Percentiles rank a stretch among this genome's conserved stretches.
Conservation (phyloP, 1,284 basidiomycete species). For the Microbotryum lychnidis-dioicae region DNA sequence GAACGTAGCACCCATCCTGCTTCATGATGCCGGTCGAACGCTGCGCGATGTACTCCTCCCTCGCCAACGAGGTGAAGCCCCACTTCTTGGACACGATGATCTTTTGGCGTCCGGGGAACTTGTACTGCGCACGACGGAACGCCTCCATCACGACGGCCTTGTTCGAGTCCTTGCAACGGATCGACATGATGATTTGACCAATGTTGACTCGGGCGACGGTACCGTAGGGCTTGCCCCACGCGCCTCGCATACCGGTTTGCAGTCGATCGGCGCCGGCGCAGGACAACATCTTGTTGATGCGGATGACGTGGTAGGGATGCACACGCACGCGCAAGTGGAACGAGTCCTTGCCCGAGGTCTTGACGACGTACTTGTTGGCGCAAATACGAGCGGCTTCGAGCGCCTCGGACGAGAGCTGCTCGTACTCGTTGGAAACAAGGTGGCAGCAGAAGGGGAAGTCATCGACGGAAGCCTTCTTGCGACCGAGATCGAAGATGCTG, state of each 20-base stretch:
- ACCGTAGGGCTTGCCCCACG: conserved; percentile 96
- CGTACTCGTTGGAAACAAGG: conserved; percentile 96
- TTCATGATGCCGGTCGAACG: conserved; percentile 18
- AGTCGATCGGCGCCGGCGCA: conserved; percentile 97
- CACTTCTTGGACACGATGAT: conserved; percentile 66
- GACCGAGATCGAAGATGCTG: conserved; percentile 19
- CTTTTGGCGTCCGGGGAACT: conserved; percentile 99
- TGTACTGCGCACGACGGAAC: conserved; percentile 93
- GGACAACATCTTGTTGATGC: conserved; percentile 99
- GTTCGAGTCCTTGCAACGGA: conserved; percentile 86
- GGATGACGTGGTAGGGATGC: conserved; percentile 97
- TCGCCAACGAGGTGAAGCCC: conserved; percentile 92
- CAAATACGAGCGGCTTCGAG: conserved; percentile 98
- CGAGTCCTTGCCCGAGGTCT: conserved; percentile 95
- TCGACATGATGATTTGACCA: conserved; percentile 92
- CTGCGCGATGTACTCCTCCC: conserved; percentile 64
- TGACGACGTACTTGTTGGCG: conserved; percentile 99
- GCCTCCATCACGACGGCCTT: conserved; percentile 89
- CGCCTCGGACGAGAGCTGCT: conserved; percentile 92
- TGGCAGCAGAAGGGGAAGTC: conserved; percentile 63
- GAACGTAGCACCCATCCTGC: conserved; percentile 75
- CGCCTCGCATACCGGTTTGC: conserved; percentile 99
- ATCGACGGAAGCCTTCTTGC: conserved; percentile 47
- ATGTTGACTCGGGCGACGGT: conserved; percentile 92
- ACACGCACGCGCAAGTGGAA: conserved; percentile 97